Evolutionary conservation across 1,139 yeast species (phyloP), one percentile per base, ranked within the genome.

Genomic region (Candida tetrigidarum): DNA sequence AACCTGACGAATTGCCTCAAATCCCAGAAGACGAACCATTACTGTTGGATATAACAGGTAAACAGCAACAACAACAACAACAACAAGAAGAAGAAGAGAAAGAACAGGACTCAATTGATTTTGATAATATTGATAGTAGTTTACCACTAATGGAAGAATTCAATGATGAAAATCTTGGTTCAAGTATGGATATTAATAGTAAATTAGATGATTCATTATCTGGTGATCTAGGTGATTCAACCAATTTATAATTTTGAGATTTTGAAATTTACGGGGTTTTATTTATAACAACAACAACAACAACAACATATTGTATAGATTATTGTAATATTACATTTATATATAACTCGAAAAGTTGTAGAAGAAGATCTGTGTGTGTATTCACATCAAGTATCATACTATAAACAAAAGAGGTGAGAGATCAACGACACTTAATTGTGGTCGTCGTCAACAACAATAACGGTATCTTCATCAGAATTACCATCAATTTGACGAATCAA

Each of bases 81-180:
- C n/a, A n/a, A n/a, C n/a, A n/a, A n/a, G n/a, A n/a, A n/a, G n/a
- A n/a, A n/a, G n/a, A n/a, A n/a, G n/a, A n/a, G 16, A 15, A 32
- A 19, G 25, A 32, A 19, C 4, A 10, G 2, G 36, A 32, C 14
- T 6, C 25, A 10, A 32, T 32, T 19, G 36, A 32, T 5, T 32
- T 32, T 19, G 36, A 32, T 12, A 19, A 32, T 8, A 19, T 32
- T 10, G 78, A 72, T 7, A 76, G 76, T 2, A 74, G 74, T 61
- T 76, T 76, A 5, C 65, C 71, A 3, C 62, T 63, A 6, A 77
- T 77, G 1, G 61, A 53, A 32, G 72, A 69, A 46, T 76, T 70
- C 30, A 32, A 32, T 32, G 36, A 32, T 11, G 26, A 19, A n/a
- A 32, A 25, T 19, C 22, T 32, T 11, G 36, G 26, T 18, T 14